Conservation (phyloP, 768 basidiomycete species). For the Mycena polygramma region DNA sequence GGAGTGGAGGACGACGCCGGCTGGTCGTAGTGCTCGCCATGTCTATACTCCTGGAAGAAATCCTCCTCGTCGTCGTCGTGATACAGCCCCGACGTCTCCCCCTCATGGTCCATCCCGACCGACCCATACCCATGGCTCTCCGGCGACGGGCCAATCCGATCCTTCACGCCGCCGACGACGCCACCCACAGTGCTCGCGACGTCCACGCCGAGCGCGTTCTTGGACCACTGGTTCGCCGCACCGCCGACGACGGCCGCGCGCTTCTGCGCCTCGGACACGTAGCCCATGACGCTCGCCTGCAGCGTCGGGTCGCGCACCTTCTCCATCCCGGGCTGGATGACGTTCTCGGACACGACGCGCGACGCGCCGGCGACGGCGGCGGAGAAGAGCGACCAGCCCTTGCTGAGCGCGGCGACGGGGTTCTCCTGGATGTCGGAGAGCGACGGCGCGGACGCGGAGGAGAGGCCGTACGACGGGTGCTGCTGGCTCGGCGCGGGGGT, state of each 20-base stretch:
- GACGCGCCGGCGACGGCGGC: conserved; percentile 86
- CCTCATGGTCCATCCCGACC: conserved; percentile 59
- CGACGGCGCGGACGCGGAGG: conserved; percentile 85
- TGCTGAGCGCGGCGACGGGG: conserved; percentile 86
- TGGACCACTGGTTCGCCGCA: conserved; percentile 83
- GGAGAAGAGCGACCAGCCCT: conserved; percentile 97
- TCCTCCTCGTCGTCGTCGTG: conserved; percentile 79
- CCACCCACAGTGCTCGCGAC: conserved; percentile 83
- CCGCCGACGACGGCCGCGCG: conserved; percentile 72
- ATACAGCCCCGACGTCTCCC: conserved; percentile 74
- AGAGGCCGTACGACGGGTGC: conserved; percentile 80
- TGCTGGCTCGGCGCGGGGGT: conserved; percentile 70
- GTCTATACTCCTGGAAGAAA: conserved; percentile 67
- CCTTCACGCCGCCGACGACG: conserved; percentile 74
- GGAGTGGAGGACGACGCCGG: conserved; percentile 15
- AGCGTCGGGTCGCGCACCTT: conserved; percentile 85
- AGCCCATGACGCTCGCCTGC: conserved; percentile 79
- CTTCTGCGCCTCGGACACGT: conserved; percentile 77
- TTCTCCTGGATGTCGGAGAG: conserved; percentile 88
- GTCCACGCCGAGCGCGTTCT: conserved; percentile 84
- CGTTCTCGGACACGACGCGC: conserved; percentile 83
- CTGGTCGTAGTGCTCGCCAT: conserved; percentile 43
- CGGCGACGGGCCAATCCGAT: conserved; percentile 68
- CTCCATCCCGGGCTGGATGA: conserved; percentile 92
- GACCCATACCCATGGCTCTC: conserved; percentile 64